Evolutionary conservation across 2,329 filamentous ascomycete species (phyloP).

Genomic region (Xylariales sp.): DNA sequence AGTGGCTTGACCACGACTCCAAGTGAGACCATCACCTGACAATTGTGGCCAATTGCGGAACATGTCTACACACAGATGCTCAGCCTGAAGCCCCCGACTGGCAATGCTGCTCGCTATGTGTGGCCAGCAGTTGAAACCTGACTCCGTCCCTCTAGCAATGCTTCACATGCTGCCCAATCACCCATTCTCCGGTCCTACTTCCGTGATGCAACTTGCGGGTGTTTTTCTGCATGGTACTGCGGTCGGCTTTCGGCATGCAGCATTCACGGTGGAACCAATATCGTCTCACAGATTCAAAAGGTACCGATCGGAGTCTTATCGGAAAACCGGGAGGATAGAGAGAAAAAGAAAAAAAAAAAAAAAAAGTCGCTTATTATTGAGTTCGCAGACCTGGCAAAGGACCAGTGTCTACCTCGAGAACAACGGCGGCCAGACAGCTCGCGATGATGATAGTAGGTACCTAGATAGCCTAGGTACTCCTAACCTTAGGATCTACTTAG

Average conservation of each 20-base stretch:
- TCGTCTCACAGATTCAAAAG: neutral
- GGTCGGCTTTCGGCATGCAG: constrained; percentile 19
- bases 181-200: constrained; percentile 13
- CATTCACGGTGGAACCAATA: constrained; percentile 2
- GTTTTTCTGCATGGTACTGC: constrained; percentile 12
- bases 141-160: neutral
- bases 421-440: no score
- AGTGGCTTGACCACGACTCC: constrained; percentile 24
- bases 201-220: constrained; percentile 13
- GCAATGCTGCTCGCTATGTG: constrained; percentile 4
- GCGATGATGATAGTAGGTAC: no score
- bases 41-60: constrained; percentile 21
- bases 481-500: no score
- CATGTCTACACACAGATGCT: constrained; percentile 5
- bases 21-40: constrained; percentile 24
- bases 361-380: no score
- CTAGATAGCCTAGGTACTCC: no score
- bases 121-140: constrained; percentile 20
- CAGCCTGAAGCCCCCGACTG: constrained; percentile 3
- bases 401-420: no score
- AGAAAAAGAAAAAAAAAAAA: no score
- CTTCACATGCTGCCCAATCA: constrained; percentile 28
- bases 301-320: constrained; percentile 2
- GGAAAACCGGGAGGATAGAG: neutral
- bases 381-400: no score